Base-by-base conservation (phyloP, 345 rosid species). In the Euphorbia tirucalli region DNA sequence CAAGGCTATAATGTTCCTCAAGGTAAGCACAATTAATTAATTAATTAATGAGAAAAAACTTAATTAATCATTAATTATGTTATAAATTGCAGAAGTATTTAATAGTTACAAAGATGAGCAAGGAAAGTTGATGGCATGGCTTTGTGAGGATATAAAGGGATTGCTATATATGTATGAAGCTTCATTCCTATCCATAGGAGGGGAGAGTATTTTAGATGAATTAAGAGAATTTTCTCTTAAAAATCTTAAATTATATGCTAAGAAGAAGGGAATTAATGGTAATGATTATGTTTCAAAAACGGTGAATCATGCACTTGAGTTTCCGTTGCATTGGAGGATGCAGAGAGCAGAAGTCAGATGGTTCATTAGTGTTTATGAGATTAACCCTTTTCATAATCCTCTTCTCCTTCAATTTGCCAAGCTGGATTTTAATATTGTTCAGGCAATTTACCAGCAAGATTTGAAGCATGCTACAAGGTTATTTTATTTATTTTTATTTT, bases 301-400 rank as follows among this genome's bases (percentile, higher is more conserved):
- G 30, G 86, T 74, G 35, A 71, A 35, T 7, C 86, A 78, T 74
- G 81, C 79, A 0, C 28, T 79, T 61, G 83, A 77, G 32, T 75
- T 72, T 35, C 85, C 88, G 1, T 67, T 77, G 11, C 80, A 77
- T 66, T 78, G 86, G 87, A 82, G 91, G 61, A 61, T 78, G 72
- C 69, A 28, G 7, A 85, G 89, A 61, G 18, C 74, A 30, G 92
- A 86, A 46, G 80, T 85, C 28, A 81, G 81, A 60, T 85, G 88
- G 88, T 86, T 84, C 80, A 77, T 81, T 28, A 73, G 79, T 67
- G 61, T 73, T 16, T 86, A 81, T 31, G 67, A 50, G 43, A 67
- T 9, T n/a, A 65, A 25, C 13, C 64, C 72, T 16, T 61, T 70
- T 58, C 63, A 18, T 69, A 76, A 73, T 10, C 79, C 68, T 37